phyloP scores from a whole-genome alignment of 768 basidiomycete genomes.

The Panellus pusillus region DNA sequence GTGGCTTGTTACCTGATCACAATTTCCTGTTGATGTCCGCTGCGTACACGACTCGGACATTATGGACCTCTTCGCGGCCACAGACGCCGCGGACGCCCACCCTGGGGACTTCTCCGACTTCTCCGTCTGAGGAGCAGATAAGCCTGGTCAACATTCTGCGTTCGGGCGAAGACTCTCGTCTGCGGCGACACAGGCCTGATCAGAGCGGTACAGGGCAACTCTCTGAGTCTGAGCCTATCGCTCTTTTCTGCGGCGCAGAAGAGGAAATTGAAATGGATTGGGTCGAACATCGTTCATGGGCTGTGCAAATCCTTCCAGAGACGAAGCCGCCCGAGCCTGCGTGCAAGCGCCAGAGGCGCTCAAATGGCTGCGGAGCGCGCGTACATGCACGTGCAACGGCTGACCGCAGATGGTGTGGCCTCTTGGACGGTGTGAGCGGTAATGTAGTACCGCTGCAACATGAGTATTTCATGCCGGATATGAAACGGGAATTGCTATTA shows the following conservation, averaged over 20 bases:
- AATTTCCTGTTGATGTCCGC: too few relatives aligned
- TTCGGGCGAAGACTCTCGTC: constrained; percentile 18
- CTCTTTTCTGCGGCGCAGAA: constrained; percentile 19
- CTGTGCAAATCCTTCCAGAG: constrained; percentile 14
- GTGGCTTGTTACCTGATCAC: too few relatives aligned
- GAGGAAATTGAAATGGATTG: constrained; percentile 5
- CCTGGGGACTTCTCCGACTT: too few relatives aligned
- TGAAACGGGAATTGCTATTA: constrained; percentile 12
- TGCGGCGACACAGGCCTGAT: constrained; percentile 8
- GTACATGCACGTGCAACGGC: constrained; percentile 8
- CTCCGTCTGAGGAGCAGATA: too few relatives aligned
- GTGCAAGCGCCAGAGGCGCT: constrained; percentile 19
- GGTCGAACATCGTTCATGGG: constrained; percentile 17
- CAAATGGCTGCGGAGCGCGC: constrained; percentile 19
- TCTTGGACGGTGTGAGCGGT: constrained; percentile 6
- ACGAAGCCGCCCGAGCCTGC: constrained; percentile 2
- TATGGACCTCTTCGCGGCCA: too few relatives aligned
- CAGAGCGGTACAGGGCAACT: neutral
- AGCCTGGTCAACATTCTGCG: constrained; percentile 17
- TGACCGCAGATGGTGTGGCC: constrained; percentile 13
- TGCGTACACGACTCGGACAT: too few relatives aligned
- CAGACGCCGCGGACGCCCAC: too few relatives aligned
- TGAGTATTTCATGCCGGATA: constrained; percentile 12
- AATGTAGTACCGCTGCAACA: constrained; percentile 9
- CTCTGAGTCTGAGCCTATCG: neutral